These are phyloP conservation scores for Phialophora chinensis DNA, from an alignment of 2,329 filamentous ascomycete species.

Conservation along the genomic window DNA sequence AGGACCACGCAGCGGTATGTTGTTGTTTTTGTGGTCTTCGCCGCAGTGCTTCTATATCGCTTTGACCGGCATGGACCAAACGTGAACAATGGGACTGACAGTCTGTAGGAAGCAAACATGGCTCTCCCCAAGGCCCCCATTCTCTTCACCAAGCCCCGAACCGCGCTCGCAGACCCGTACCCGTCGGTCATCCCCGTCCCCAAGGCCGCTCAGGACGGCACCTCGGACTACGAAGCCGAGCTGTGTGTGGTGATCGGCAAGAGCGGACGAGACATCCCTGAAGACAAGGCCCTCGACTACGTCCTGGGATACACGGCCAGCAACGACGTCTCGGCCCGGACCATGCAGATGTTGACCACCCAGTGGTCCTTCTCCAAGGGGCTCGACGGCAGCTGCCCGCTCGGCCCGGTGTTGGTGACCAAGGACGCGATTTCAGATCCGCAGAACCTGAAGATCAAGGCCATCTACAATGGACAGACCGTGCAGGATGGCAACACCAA, in stretches of 20 bases:
- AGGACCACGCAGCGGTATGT: constrained; percentile 45
- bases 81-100: neutral
- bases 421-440: constrained; percentile 48
- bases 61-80: neutral
- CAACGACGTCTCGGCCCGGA: constrained; percentile 51
- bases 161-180: constrained; percentile 45
- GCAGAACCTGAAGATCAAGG: constrained; percentile 48
- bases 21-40: neutral
- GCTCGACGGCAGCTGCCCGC: constrained; percentile 52
- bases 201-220: constrained; percentile 47
- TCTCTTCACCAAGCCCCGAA: constrained; percentile 50
- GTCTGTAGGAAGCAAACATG: constrained; percentile 46
- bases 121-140: constrained; percentile 47
- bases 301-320: constrained; percentile 50
- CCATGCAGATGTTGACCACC: constrained; percentile 46
- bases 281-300: constrained; percentile 47
- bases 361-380: constrained; percentile 52
- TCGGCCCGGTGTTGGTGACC: constrained; percentile 42
- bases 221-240: constrained; percentile 52
- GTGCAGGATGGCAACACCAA: constrained; percentile 38
- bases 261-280: constrained; percentile 47
- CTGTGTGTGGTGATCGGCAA: constrained; percentile 49
- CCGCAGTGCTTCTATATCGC: neutral
- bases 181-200: constrained; percentile 42
- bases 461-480: constrained; percentile 36